Base-by-base conservation (phyloP, 306 rosid genomes). In the Rubus idaeus region DNA sequence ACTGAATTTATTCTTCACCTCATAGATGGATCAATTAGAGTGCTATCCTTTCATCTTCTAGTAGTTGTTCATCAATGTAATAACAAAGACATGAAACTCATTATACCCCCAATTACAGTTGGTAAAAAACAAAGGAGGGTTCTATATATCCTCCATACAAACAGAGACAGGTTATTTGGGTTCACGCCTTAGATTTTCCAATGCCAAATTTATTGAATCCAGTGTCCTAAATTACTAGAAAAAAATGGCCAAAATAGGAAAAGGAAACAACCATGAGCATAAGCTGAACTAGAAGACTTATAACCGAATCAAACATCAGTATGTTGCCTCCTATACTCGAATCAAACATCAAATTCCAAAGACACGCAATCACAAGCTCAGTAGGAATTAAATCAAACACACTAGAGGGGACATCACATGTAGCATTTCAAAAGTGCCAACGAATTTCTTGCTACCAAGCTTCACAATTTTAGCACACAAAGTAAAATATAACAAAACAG, bases 391-490 rank as follows among this genome's bases (percentile, higher is more conserved):
- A 56, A 56, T 30, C 35, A 56, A 65, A 56, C 63, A 79, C 39
- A 52, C 35, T 21, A 30, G 5, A 53, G 64, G 39, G 39, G 69
- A 71, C 72, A 85, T 81, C 61, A 50, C 80, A 68, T 67, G 75
- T 62, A 80, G 57, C 35, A 30, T 30, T 30, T 30, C 35, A 30
- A 30, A 30, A 30, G 35, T 30, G 35, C 35, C 35, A 30, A 30
- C 35, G 35, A 30, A 30, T 30, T 30, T 30, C 35, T 30, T 30
- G 35, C 35, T 30, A 30, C 35, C 35, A 30, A 30, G 41, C 45
- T 65, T 55, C 66, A 71, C 17, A 2, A 18, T 11, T 49, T 73
- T 30, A 49, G 51, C 51, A 61, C 40, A 52, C 51, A 53, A 47
- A 68, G 16, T 41, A 56, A 35, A 44, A 61, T 23, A 46, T 68